These are phyloP conservation scores for Pichia nakasei DNA, from an alignment of 805 yeast species.

Conservation along the genomic window DNA sequence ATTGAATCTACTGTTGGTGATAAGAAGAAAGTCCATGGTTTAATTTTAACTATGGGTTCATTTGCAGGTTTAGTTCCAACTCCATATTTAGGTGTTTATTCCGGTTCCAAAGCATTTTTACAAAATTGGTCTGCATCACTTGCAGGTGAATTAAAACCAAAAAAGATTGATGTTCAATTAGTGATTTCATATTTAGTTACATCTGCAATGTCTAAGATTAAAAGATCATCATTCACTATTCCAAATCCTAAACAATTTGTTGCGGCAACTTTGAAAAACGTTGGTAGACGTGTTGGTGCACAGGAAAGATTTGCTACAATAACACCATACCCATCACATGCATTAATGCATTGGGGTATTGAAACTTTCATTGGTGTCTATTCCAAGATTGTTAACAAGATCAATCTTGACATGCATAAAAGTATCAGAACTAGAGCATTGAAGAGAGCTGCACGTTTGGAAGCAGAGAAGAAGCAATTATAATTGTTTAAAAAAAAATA, in stretches of 20 bases:
- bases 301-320: constrained; percentile 79
- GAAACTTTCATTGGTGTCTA: constrained; percentile 77
- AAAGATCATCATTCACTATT: constrained; percentile 60
- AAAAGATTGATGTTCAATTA: constrained; percentile 77
- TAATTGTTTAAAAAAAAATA: not conserved
- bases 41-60: constrained; percentile 91
- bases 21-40: constrained; percentile 43
- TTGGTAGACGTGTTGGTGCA: constrained; percentile 87
- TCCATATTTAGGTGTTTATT: constrained; percentile 85
- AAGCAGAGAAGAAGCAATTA: constrained; percentile 14
- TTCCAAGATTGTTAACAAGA: constrained; percentile 54
- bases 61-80: constrained; percentile 93
- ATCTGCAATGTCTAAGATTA: constrained; percentile 91
- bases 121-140: constrained; percentile 89
- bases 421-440: constrained; percentile 77
- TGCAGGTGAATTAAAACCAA: constrained; percentile 68
- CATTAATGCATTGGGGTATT: constrained; percentile 77
- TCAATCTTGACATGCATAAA: constrained; percentile 72
- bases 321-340: constrained; percentile 94
- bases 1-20: constrained; percentile 37
- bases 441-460: constrained; percentile 51
- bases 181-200: constrained; percentile 85
- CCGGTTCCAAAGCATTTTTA: constrained; percentile 92
- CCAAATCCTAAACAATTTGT: constrained; percentile 84
- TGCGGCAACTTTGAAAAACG: constrained; percentile 50